Evolutionary conservation across 345 rosid species (phyloP), one percentile per base, ranked within the genome.

Genomic region (Iberis pinnata): DNA sequence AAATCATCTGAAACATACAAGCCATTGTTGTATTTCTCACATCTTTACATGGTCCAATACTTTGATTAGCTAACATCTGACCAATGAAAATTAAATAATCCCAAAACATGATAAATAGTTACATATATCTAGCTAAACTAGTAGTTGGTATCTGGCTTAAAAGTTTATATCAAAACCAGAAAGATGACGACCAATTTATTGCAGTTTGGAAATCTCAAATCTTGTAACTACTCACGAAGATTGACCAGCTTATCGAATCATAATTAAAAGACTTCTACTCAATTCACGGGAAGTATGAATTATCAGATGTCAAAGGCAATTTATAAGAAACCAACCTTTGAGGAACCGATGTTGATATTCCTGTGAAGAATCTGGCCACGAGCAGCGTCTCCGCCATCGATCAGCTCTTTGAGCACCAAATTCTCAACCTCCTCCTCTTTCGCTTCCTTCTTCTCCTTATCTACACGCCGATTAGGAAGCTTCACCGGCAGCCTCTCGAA

Each of bases 321-420:
- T n/a, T n/a, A n/a, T n/a, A n/a, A 26, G 58, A 48, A 36, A 64
- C n/a, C n/a, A 55, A 84, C 95, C 86, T 85, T 32, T n/a, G 78
- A 61, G 33, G 87, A 82, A 37, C 77, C 76, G 12, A 78, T 69
- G 59, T 61, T 77, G 68, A 76, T 51, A 74, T 79, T 88, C 77
- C 99, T 74, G 15, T 80, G 99, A 69, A 92, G 86, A 68, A 92
- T 73, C 73, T 97, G 75, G 24, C 75, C 90, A 13, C 57, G 75
- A 47, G 59, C 65, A 4, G 82, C 50, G 53, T 76, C 83, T 39
- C 75, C 79, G 9, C 69, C 85, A 68, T 76, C 90, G 40, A 92
- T 92, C 75, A 92, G 72, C 64, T 81, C 97, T 69, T 85, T 80
- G 63, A 92, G 64, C 32, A 97, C 99, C 72, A 78, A 70, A 67